phyloP scores from a whole-genome alignment of 345 rosid genomes.

The Eucalyptus tenuipes region DNA sequence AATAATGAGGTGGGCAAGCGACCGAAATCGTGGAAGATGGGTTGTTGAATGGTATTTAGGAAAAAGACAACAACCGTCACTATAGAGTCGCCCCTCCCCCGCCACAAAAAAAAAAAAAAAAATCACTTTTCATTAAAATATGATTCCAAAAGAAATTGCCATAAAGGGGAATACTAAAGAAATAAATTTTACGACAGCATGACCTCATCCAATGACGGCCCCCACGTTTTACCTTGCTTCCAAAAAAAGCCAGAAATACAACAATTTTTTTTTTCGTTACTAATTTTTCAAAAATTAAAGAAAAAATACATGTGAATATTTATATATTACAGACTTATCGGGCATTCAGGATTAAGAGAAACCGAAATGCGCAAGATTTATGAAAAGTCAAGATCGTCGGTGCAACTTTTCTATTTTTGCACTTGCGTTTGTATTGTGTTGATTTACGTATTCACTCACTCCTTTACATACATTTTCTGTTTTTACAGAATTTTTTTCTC shows the following conservation, averaged over 20 bases:
- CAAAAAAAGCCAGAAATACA: neutral
- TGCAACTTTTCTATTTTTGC: neutral
- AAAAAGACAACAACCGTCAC: conserved; percentile 18
- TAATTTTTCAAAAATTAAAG: neutral
- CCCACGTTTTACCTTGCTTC: neutral
- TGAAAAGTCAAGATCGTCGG: neutral
- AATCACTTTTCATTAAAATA: neutral
- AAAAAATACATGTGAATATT: neutral
- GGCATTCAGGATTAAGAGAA: neutral
- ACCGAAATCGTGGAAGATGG: conserved; percentile 31
- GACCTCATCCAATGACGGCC: neutral
- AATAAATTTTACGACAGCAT: neutral
- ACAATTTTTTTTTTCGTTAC: neutral
- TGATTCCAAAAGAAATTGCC: neutral
- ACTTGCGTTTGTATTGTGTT: neutral
- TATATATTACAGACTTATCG: neutral
- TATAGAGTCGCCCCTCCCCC: neutral
- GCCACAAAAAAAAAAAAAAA: neutral
- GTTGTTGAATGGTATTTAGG: conserved; percentile 26
- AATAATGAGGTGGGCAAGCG: conserved; percentile 20
- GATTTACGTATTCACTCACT: neutral
- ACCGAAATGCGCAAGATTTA: neutral
- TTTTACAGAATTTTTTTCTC: neutral
- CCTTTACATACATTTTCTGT: neutral
- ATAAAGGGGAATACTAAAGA: neutral